Base-by-base conservation (phyloP, 2,329 filamentous ascomycete species). In the Curvularia eragrostidis region DNA sequence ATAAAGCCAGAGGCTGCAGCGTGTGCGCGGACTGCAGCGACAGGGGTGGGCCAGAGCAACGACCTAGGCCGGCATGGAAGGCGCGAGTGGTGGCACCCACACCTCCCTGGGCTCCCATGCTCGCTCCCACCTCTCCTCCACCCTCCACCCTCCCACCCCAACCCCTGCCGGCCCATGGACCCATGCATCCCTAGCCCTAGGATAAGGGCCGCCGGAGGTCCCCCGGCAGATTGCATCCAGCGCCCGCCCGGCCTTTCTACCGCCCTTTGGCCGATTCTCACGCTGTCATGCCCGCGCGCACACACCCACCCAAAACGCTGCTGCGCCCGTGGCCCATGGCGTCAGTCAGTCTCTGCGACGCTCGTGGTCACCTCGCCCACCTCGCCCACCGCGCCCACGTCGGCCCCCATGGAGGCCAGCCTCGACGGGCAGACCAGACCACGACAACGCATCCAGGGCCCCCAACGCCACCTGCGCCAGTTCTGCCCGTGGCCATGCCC, bases 161-260 rank as follows among this genome's bases (percentile, higher is more conserved):
- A 30, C 54, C 63, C 64, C 59, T 63, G 57, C 55, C n/a, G 10
- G n/a, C 42, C 50, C 43, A 48, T 52, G 26, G 26, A 54, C 44
- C 49, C 48, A 53, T 49, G 56, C 58, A 55, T 56, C 23, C 44
- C 44, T 48, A 48, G 48, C 48, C 54, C 54, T 43, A 58, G 62
- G 60, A 59, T 57, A 64, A 44, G 52, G 59, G 53, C 48, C 58
- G 53, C 58, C 66, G 63, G 63, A 62, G 30, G 57, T 46, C 60
- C 61, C 58, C 65, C 66, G 66, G 65, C 65, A 69, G 59, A 63
- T 61, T 65, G 61, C 64, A 59, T 54, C 54, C 52, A 54, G 46
- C 48, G 59, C 54, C 47, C 53, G 61, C 58, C 58, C 64, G 60
- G 57, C 49, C 58, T 58, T 52, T 58, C 42, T 54, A 53, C 54